phyloP scores from a whole-genome alignment of 2,329 filamentous ascomycete species.

The Ceratocystis papillata region DNA sequence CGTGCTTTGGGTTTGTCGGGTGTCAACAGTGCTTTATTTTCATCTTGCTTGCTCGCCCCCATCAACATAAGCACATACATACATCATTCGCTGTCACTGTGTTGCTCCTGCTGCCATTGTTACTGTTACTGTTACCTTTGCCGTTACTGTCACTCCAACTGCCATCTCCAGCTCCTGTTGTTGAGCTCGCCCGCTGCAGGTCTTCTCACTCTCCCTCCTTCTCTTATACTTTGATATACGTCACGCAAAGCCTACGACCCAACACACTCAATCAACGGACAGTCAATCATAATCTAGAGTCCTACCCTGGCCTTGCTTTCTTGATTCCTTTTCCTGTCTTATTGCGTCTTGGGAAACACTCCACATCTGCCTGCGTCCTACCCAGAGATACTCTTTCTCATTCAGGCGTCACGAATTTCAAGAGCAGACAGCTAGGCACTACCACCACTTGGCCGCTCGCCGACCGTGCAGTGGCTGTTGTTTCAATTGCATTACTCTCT shows the following conservation, averaged over 20 bases:
- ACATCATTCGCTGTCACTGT: background rate
- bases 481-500: background rate
- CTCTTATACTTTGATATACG: slow-evolving; percentile 3
- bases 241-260: slow-evolving; percentile 2
- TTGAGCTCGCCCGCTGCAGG: background rate
- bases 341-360: background rate
- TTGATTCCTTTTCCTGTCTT: background rate
- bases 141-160: slow-evolving; percentile 11
- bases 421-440: background rate
- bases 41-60: background rate
- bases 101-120: background rate
- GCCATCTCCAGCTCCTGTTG: slow-evolving; percentile 7
- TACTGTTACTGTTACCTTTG: background rate
- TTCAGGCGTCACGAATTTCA: background rate
- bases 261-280: background rate
- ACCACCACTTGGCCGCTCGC: background rate
- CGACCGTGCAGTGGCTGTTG: slow-evolving; percentile 1
- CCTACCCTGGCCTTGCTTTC: background rate
- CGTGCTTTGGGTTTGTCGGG: background rate
- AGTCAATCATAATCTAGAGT: background rate
- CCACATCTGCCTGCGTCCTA: background rate
- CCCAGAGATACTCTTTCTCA: background rate
- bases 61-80: background rate
- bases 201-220: background rate
- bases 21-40: background rate